A percentile compares a stretch with the other conserved stretches of the same genome.
Conservation (phyloP, 306 rosid genomes). For the Clitoria ternatea region DNA sequence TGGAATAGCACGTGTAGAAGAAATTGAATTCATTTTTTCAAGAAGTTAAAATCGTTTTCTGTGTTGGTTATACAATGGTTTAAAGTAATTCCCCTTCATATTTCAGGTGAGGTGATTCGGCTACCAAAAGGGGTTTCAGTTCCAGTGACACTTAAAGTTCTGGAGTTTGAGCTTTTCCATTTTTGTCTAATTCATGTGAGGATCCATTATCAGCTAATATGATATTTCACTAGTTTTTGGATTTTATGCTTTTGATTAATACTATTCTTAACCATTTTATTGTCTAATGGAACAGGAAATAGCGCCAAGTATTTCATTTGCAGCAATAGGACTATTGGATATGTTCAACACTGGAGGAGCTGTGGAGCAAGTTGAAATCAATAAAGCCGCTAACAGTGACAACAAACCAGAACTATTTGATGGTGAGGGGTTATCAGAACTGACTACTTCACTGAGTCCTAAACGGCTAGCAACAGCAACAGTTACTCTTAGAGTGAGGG, state of each 20-base stretch:
- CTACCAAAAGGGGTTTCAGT: slow-evolving; percentile 74
- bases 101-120: slow-evolving; percentile 69
- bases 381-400: slow-evolving; percentile 26
- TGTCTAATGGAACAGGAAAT: slow-evolving; percentile 45
- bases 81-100: background rate
- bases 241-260: background rate
- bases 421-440: slow-evolving; percentile 44
- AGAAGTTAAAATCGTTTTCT: background rate
- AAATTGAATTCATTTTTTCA: background rate
- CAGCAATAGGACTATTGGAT: slow-evolving; percentile 79
- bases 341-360: slow-evolving; percentile 87
- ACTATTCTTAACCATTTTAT: background rate
- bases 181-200: slow-evolving; percentile 74
- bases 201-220: background rate
- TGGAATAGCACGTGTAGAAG: background rate
- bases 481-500: slow-evolving; percentile 52
- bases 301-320: slow-evolving; percentile 52
- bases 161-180: slow-evolving; percentile 88
- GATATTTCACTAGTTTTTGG: background rate
- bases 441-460: slow-evolving; percentile 33
- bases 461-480: slow-evolving; percentile 43
- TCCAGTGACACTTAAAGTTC: slow-evolving; percentile 72
- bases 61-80: background rate
- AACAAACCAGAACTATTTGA: slow-evolving; percentile 39
- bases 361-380: slow-evolving; percentile 53